Base-by-base conservation (phyloP, 148 eudicot species). In the Suaeda aralocaspica region DNA sequence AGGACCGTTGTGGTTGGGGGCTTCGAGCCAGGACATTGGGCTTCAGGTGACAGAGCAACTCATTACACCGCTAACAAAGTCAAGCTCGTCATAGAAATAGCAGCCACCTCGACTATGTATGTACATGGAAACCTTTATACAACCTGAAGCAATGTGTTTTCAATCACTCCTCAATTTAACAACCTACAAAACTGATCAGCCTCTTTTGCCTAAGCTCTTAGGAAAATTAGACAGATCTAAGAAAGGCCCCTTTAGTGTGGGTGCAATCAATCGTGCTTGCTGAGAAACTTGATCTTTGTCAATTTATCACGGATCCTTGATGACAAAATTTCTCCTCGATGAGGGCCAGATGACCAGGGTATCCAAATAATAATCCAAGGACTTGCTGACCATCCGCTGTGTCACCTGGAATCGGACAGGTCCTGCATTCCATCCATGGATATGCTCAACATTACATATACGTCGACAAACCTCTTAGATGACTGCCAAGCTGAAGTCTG, bases 251-350 rank as follows among this genome's bases (percentile, higher is more conserved):
- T 82, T 92, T 88, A 0, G 77, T 88, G 53, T 92, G 94, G 21
- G 98, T 90, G 75, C 98, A 92, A 76, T 90, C 98, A 48, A 90
- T 92, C 77, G 90, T 96, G 16, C 79, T 84, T 52, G 86, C 73
- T 11, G 94, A 88, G 56, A n/a, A 82, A 92, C 70, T 82, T 87
- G 34, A 92, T 61, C 79, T 82, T 90, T 4, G 82, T 88, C 45
- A 72, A 64, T 31, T 74, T 76, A 39, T 80, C 65, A 0, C n/a
- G 87, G 59, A 41, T 80, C 80, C 71, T 76, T 75, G 12, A 90
- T 83, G n/a, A 80, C 81, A 59, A 90, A 86, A 74, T 90, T 92
- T 16, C 96, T 0, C 72, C 94, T n/a, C 79, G 92, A 76, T 90
- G 85, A 39, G 78, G 71, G 31, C 72, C 80, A 94, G 92, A 90